Evolutionary conservation across 345 rosid genomes (phyloP).

Genomic region (Rhodamnia rubescens): DNA sequence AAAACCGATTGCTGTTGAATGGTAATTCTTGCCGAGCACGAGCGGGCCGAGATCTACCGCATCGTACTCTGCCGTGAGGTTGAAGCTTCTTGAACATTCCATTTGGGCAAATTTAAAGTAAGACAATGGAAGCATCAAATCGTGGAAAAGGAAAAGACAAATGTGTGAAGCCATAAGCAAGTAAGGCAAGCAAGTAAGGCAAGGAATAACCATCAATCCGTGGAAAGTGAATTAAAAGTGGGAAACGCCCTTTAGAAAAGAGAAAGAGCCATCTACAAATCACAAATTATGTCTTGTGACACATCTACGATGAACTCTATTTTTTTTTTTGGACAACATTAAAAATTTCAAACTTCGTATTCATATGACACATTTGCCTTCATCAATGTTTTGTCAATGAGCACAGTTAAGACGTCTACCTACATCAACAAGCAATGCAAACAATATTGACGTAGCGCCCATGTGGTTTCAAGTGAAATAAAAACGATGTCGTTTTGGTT

Average conservation of each 20-base stretch:
- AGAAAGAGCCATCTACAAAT: neutral
- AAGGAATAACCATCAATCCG: neutral
- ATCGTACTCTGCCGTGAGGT: neutral
- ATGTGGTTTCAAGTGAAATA: neutral
- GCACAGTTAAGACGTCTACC: neutral
- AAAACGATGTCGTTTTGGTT: neutral
- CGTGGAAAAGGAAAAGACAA: neutral
- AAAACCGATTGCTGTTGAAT: too few species aligned
- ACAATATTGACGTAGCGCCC: rapidly evolving
- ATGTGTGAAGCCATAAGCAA: neutral
- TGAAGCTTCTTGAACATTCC: neutral
- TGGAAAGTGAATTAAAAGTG: neutral
- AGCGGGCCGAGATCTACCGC: rapidly evolving
- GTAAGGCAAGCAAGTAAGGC: neutral
- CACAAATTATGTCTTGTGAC: neutral
- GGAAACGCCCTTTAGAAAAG: neutral
- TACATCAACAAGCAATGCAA: rapidly evolving
- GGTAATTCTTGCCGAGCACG: neutral
- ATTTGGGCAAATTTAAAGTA: neutral
- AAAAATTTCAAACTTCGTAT: neutral
- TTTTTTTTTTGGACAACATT: neutral
- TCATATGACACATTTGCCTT: rapidly evolving
- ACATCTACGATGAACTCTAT: neutral
- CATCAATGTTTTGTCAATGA: neutral
- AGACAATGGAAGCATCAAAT: neutral